A percentile compares a stretch with the other conserved stretches of the same genome.
Evolutionary conservation across 116 monocot genomes (phyloP).

Genomic region (Cymodocea nodosa): DNA sequence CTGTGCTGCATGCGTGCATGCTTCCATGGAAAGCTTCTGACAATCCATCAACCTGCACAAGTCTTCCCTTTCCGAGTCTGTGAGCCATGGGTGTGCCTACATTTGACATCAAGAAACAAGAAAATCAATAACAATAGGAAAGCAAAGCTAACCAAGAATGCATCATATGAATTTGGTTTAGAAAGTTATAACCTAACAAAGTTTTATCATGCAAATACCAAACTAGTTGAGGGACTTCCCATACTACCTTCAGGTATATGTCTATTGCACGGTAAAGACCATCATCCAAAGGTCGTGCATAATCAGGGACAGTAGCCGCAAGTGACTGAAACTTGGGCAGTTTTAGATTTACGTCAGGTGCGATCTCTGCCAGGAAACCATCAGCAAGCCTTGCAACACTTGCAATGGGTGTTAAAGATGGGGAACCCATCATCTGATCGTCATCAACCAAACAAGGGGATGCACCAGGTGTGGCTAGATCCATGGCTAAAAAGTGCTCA

Average conservation of each 20-base stretch:
- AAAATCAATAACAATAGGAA: background rate
- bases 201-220: background rate
- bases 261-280: conserved; percentile 90
- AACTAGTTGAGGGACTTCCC: background rate
- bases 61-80: conserved; percentile 57
- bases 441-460: conserved; percentile 44
- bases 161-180: background rate
- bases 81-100: conserved; percentile 68
- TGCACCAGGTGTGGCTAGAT: conserved; percentile 31
- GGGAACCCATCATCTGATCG: conserved; percentile 29
- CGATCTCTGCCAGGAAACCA: conserved; percentile 64
- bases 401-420: conserved; percentile 41
- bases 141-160: background rate
- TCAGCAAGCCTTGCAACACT: conserved; percentile 65
- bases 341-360: conserved; percentile 70
- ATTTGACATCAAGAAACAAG: conserved; percentile 1
- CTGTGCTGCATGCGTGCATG: conserved; percentile 92
- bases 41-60: conserved; percentile 79
- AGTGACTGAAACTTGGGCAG: conserved; percentile 52
- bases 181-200: background rate
- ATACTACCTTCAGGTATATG: conserved; percentile 71
- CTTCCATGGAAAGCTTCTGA: conserved; percentile 87
- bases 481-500: conserved; percentile 58
- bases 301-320: conserved; percentile 52
- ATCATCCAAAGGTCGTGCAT: conserved; percentile 69